A percentile compares a stretch with the other conserved stretches of the same genome.
Evolutionary conservation across 345 rosid genomes (phyloP).

Genomic region (Lumnitzera racemosa): DNA sequence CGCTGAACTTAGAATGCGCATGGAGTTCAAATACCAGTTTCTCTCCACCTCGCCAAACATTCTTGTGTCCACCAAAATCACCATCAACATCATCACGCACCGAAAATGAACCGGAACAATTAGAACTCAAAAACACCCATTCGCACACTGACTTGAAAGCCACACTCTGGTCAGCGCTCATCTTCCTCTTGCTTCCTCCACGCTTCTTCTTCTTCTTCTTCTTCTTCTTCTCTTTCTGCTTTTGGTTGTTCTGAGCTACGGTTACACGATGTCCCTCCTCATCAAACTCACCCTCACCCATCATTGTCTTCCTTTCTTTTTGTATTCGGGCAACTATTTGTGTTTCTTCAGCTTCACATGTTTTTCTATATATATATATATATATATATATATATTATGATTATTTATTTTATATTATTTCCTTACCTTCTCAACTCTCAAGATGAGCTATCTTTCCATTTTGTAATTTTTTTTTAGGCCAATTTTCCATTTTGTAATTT

Average conservation of each 20-base stretch:
- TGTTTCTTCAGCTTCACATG: too few species aligned
- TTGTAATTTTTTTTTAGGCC: too few species aligned
- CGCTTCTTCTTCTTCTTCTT: constrained; percentile 75
- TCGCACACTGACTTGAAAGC: constrained; percentile 63
- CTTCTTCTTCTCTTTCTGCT: constrained; percentile 30
- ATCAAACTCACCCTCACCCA: too few species aligned
- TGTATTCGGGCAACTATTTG: not conserved
- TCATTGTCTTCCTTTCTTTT: too few species aligned
- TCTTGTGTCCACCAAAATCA: constrained; percentile 53
- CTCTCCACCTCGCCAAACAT: constrained; percentile 20
- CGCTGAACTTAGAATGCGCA: constrained; percentile 85
- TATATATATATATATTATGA: too few species aligned
- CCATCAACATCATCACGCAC: constrained; percentile 44
- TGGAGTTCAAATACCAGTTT: constrained; percentile 79
- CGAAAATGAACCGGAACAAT: constrained; percentile 24
- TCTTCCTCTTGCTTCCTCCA: constrained; percentile 64
- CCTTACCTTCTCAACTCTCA: too few species aligned
- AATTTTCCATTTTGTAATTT: too few species aligned
- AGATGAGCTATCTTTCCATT: too few species aligned
- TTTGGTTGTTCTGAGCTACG: too few species aligned
- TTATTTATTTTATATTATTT: too few species aligned
- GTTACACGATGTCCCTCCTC: too few species aligned
- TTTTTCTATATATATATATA: too few species aligned
- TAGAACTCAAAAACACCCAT: constrained; percentile 53
- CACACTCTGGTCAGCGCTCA: constrained; percentile 55